Evolutionary conservation across 176 grass and related monocot genomes (phyloP), one percentile per base, ranked within the genome.

Genomic region (Poa annua): DNA sequence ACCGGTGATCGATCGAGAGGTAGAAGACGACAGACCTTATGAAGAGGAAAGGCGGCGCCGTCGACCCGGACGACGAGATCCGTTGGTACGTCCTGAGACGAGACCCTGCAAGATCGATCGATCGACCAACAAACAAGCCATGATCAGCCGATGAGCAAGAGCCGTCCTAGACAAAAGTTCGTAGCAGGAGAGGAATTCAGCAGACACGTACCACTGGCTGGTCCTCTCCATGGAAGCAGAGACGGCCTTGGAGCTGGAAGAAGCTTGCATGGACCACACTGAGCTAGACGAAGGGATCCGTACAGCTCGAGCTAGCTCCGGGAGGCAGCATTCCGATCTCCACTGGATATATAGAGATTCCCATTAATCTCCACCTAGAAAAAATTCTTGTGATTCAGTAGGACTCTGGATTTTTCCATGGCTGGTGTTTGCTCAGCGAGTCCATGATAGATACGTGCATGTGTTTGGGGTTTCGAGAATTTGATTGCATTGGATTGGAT

Each of bases 191-290:
- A 61, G 19, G 21, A 55, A 38, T 20, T 66, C 7, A 52, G 15
- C 25, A 33, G 13, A 1, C 3, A 60, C 56, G 42, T 86, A 97
- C 95, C 92, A 94, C 36, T 94, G 92, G 77, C 35, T 77, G 62
- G 90, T 89, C 86, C 81, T 91, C 63, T 97, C 92, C 90, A 92
- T 97, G 63, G 84, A 80, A 50, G 87, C 42, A 61, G 84, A 64
- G 41, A 74, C 36, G 20, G 41, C 7, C 7, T 14, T 32, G 7
- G 6, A 45, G 4, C 14, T 4, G 9, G 64, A 45, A 20, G 74
- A 4, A 26, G 39, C 26, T 29, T 80, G 54, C 20, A 47, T 26
- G 50, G n/a, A 34, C 36, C 6, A 8, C 14, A 20, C 14, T 15
- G 64, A 39, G 66, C 47, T 74, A 74, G 71, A 74, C 16, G 71